Conservation (phyloP, 768 basidiomycete species). For the Kwoniella europaea region DNA sequence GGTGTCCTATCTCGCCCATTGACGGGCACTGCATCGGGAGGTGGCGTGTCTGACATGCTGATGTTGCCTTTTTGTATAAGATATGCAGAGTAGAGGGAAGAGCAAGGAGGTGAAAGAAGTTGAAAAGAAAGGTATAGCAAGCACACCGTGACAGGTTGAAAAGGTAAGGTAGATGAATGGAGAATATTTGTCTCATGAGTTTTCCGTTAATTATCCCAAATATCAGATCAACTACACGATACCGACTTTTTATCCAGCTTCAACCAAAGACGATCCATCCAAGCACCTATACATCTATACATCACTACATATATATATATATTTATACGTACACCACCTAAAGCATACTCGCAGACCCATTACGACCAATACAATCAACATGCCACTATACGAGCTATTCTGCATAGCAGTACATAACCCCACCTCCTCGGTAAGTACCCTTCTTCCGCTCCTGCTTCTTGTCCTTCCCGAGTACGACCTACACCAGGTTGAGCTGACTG, state of each 20-base stretch:
- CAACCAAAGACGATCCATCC: too few species aligned
- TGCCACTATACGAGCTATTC: slow-evolving; percentile 58
- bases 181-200: slow-evolving; percentile 9
- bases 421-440: slow-evolving; percentile 44
- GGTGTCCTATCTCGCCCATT: slow-evolving; percentile 42
- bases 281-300: too few species aligned
- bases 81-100: not conserved
- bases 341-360: too few species aligned
- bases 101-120: slow-evolving; percentile 3
- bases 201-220: slow-evolving; percentile 17
- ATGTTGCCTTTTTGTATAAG: not conserved
- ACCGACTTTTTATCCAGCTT: too few species aligned
- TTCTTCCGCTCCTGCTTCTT: not conserved
- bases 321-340: too few species aligned
- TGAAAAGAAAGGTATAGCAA: not conserved
- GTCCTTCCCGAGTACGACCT: not conserved
- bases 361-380: slow-evolving; percentile 3
- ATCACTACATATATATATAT: too few species aligned
- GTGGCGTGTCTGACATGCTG: slow-evolving; percentile 43
- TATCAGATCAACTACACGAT: too few species aligned
- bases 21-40: slow-evolving; percentile 9
- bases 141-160: not conserved
- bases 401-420: slow-evolving; percentile 57
- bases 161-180: not conserved
- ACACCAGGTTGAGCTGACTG: too few species aligned